Conservation (phyloP, 306 rosid genomes). For the Fagus sylvatica region DNA sequence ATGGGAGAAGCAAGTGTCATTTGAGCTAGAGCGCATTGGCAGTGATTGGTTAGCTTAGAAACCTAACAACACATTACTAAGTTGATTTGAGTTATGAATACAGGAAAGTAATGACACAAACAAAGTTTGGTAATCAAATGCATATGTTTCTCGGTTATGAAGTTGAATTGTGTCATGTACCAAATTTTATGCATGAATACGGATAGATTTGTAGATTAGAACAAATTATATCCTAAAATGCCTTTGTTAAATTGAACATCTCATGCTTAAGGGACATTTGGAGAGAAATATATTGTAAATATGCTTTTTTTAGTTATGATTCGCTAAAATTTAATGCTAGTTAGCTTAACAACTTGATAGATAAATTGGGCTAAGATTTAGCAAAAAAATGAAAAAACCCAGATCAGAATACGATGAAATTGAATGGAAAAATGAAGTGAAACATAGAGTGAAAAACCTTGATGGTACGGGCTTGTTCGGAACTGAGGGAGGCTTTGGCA, state of each 20-base stretch:
- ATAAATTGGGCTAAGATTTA: background rate
- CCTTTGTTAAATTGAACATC: background rate
- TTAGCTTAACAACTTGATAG: background rate
- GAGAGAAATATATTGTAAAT: background rate
- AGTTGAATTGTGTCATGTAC: background rate
- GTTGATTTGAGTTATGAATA: background rate
- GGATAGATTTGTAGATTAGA: background rate
- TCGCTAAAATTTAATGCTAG: background rate
- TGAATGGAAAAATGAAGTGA: background rate
- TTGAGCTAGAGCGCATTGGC: too few relatives aligned
- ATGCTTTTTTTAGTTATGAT: background rate
- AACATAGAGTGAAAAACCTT: slow-evolving; percentile 40
- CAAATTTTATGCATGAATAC: background rate
- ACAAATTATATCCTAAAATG: background rate
- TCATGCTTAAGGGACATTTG: background rate
- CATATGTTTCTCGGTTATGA: background rate
- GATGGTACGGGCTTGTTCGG: slow-evolving; percentile 89
- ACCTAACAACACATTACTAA: background rate
- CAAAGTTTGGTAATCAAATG: background rate
- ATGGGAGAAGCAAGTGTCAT: too few relatives aligned
- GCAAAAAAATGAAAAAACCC: background rate
- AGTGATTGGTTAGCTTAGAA: background rate
- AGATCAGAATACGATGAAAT: background rate
- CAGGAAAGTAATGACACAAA: background rate
- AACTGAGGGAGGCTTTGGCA: slow-evolving; percentile 79